A percentile compares a stretch with the other conserved stretches of the same genome.
These are phyloP conservation scores for Salix suchowensis DNA, from an alignment of 345 rosid genomes.

Conservation along the genomic window DNA sequence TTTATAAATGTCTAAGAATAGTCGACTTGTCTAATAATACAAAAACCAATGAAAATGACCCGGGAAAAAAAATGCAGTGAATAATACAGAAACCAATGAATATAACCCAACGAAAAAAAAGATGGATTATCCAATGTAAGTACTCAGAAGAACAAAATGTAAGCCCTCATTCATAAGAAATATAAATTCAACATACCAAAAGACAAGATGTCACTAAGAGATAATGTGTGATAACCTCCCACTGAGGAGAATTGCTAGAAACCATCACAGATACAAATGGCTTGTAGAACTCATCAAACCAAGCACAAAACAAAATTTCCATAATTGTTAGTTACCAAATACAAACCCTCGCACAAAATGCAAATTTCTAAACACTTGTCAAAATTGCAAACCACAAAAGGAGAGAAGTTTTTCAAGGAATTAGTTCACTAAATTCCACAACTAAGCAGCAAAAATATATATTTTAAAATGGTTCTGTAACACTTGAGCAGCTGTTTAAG, in stretches of 20 bases:
- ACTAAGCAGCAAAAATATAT: background rate
- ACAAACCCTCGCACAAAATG: background rate
- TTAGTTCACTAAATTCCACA: background rate
- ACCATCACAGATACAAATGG: background rate
- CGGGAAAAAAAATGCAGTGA: fast-evolving
- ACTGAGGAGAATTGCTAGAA: background rate
- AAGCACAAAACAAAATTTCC: background rate
- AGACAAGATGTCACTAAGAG: background rate
- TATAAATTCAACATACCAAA: background rate
- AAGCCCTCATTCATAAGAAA: background rate
- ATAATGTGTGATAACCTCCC: background rate
- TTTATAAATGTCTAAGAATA: background rate
- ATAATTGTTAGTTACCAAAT: background rate
- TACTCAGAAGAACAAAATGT: background rate
- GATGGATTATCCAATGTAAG: background rate
- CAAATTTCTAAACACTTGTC: background rate
- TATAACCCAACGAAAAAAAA: background rate
- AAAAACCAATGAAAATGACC: background rate
- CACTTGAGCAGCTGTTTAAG: background rate
- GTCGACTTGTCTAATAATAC: background rate
- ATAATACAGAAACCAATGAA: background rate
- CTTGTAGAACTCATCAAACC: background rate
- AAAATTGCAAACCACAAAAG: background rate
- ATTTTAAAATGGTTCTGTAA: background rate
- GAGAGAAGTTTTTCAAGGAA: background rate